Percentiles rank a stretch among this genome's conserved stretches.
Evolutionary conservation across 345 rosid genomes (phyloP).

Genomic region (Citrus trifoliata): DNA sequence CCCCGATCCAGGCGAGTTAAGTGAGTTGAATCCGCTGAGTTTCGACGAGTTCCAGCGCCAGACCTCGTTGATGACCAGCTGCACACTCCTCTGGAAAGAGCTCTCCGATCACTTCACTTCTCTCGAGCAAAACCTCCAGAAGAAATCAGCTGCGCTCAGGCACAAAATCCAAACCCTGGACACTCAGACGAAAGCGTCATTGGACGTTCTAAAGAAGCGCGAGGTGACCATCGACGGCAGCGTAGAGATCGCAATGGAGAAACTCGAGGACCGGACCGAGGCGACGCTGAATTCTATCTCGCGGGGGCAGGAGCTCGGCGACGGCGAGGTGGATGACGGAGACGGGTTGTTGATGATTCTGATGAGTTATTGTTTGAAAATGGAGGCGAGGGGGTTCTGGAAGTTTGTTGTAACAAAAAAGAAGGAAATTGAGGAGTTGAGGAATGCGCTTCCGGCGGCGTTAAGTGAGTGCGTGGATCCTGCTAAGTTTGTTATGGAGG

Average conservation of each 20-base stretch:
- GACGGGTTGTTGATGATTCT: constrained; percentile 55
- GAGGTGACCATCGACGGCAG: constrained; percentile 87
- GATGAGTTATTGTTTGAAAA: constrained; percentile 56
- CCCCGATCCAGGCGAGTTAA: constrained; percentile 93
- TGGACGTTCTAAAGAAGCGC: constrained; percentile 68
- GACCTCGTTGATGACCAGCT: constrained; percentile 93
- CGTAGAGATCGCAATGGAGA: constrained; percentile 66
- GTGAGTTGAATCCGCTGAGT: constrained; percentile 73
- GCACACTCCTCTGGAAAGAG: constrained; percentile 96
- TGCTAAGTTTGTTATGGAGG: constrained; percentile 74
- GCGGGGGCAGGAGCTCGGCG: constrained; percentile 31
- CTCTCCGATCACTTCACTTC: constrained; percentile 96
- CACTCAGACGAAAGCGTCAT: constrained; percentile 65
- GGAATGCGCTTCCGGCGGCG: constrained; percentile 67
- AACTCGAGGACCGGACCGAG: constrained; percentile 58
- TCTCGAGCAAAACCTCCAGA: constrained; percentile 68
- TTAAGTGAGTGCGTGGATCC: constrained; percentile 85
- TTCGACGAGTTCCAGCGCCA: constrained; percentile 97
- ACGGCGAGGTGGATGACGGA: constrained; percentile 77
- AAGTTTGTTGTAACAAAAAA: constrained; percentile 61
- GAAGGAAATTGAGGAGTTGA: constrained; percentile 68
- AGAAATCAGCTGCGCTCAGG: constrained; percentile 79
- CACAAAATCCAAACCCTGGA: constrained; percentile 72
- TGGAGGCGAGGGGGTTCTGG: constrained; percentile 84
- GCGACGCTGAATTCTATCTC: constrained; percentile 14